Evolutionary conservation across 306 rosid species (phyloP), one percentile per base, ranked within the genome.

Genomic region (Canavalia gladiata): DNA sequence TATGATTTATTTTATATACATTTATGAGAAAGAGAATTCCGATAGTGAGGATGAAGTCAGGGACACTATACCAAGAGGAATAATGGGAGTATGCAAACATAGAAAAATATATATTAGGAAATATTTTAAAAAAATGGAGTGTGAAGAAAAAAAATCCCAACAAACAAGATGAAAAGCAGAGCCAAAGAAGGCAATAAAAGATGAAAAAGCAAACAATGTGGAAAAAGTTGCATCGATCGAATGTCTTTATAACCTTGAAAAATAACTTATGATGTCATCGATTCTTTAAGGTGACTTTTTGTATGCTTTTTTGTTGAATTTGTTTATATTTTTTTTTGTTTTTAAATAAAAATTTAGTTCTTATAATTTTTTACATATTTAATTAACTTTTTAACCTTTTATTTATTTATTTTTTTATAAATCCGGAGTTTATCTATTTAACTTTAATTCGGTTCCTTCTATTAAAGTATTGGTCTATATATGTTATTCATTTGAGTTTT

Each of bases 191-290:
- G 67, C 77, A 69, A 51, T 69, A 80, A 69, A 51, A 78, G 65
- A 75, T 55, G 63, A 75, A 81, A 83, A 75, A 77, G 80, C 72
- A 73, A 31, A 49, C 72, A 75, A 74, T n/a, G 11, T 33, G 69
- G 78, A 31, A 80, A 82, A 84, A 72, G 87, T 68, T 31, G 68
- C 42, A 25, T 67, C 18, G n/a, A 62, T 77, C 28, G 47, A 66
- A 34, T 58, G 59, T 58, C 58, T 77, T 77, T 60, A 7, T 54
- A 56, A 78, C 73, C 78, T 76, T 74, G 57, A 80, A 87, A 77
- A 70, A 79, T 2, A 73, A 13, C 57, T 29, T n/a, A 54, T 50
- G 54, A 37, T 72, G 60, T 71, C 54, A 25, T 63, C 68, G 58
- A 28, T 72, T 79, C 54, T 72, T 68, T 30, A 55, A 86, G 82